A percentile compares a stretch with the other conserved stretches of the same genome.
Evolutionary conservation across 352 stramenopile genomes (phyloP).

Genomic region (Pythium dissimile): DNA sequence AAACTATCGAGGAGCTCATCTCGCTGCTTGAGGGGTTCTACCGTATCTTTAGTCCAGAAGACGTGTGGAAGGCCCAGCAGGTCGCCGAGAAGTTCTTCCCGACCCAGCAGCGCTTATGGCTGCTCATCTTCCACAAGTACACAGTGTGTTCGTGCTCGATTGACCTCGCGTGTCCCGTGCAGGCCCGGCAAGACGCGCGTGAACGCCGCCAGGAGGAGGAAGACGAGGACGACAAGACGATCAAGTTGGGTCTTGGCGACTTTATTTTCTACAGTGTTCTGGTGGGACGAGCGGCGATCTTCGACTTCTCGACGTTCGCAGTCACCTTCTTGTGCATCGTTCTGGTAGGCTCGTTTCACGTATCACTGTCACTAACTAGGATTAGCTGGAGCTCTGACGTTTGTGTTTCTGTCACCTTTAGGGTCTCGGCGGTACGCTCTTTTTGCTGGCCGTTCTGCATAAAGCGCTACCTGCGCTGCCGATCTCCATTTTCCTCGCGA

Average conservation of each 20-base stretch:
- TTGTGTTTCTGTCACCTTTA: slow-evolving; percentile 22
- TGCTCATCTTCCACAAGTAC: slow-evolving; percentile 88
- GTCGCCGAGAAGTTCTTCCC: slow-evolving; percentile 81
- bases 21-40: slow-evolving; percentile 65
- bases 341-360: slow-evolving; percentile 52
- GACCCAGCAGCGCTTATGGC: slow-evolving; percentile 72
- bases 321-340: slow-evolving; percentile 93
- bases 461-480: slow-evolving; percentile 94
- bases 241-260: slow-evolving; percentile 94
- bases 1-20: slow-evolving; percentile 73
- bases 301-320: slow-evolving; percentile 95
- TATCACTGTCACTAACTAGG: not conserved
- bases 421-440: slow-evolving; percentile 92
- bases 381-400: slow-evolving; percentile 1
- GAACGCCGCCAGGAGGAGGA: slow-evolving; percentile 37
- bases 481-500: slow-evolving; percentile 90
- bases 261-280: slow-evolving; percentile 99
- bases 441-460: slow-evolving; percentile 93
- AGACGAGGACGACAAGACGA: slow-evolving; percentile 85
- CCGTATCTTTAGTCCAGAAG: slow-evolving; percentile 74
- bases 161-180: slow-evolving; percentile 68
- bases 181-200: slow-evolving; percentile 56
- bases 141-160: slow-evolving; percentile 80
- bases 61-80: slow-evolving; percentile 74
- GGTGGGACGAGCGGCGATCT: slow-evolving; percentile 93